These are phyloP conservation scores for Metschnikowia koreensis DNA, from an alignment of 805 yeast species.

Conservation along the genomic window DNA sequence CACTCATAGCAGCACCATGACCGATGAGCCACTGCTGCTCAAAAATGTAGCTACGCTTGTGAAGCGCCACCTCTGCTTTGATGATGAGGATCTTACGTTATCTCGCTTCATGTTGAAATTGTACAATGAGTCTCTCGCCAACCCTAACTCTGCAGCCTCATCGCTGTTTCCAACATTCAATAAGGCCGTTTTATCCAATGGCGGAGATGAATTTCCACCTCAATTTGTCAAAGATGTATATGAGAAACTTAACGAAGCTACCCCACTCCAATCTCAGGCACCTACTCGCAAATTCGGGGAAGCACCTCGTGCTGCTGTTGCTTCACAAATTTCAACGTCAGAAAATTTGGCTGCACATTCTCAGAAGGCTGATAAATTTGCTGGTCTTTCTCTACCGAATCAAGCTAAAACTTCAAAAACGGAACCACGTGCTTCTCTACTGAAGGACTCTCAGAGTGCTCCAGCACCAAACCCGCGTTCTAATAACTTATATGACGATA, in stretches of 20 bases:
- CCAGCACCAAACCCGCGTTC: neutral
- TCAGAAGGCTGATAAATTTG: neutral
- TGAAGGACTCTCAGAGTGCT: neutral
- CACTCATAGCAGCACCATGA: neutral
- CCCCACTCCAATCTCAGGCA: neutral
- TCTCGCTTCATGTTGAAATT: slow-evolving; percentile 29
- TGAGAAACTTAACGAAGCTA: slow-evolving; percentile 8
- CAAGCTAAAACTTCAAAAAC: neutral
- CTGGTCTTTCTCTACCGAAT: slow-evolving; percentile 5
- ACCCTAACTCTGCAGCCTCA: slow-evolving; percentile 8
- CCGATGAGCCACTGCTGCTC: slow-evolving; percentile 1
- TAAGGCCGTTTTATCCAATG: slow-evolving; percentile 29
- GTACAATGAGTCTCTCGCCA: slow-evolving; percentile 20
- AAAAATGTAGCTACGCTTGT: slow-evolving; percentile 7
- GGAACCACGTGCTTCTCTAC: neutral
- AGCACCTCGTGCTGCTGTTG: neutral
- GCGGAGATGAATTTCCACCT: slow-evolving; percentile 41
- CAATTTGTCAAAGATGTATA: slow-evolving; percentile 27
- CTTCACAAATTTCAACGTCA: neutral
- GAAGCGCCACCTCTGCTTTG: slow-evolving; percentile 11
- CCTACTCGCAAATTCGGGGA: neutral
- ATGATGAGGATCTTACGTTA: slow-evolving; percentile 22
- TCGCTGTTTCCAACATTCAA: slow-evolving; percentile 11
- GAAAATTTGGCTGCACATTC: neutral
- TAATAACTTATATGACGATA: neutral